Percentiles rank a stretch among this genome's conserved stretches.
phyloP scores from a whole-genome alignment of 2,329 filamentous ascomycete species.

The Tolypocladium album region DNA sequence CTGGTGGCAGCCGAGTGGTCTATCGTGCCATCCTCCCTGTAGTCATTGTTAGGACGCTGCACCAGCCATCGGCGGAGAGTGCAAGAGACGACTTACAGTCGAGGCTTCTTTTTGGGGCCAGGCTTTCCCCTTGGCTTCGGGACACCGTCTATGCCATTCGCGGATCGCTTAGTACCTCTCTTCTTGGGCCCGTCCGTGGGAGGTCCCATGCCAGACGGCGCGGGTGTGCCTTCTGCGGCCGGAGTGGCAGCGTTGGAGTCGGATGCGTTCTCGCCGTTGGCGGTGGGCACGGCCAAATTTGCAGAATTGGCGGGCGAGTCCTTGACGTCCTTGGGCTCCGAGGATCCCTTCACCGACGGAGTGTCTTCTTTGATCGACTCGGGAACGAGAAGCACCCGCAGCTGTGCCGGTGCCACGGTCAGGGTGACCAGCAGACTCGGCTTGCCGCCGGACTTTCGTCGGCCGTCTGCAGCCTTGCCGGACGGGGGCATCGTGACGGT shows the following conservation, averaged over 20 bases:
- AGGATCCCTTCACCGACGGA: conserved; percentile 19
- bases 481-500: conserved; percentile 20
- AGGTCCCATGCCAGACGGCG: conserved; percentile 46
- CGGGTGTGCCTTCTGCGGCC: conserved; percentile 43
- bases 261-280: conserved; percentile 43
- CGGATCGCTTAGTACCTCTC: conserved; percentile 63
- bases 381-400: conserved; percentile 39
- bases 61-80: conserved; percentile 3
- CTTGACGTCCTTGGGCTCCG: conserved; percentile 24
- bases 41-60: conserved; percentile 15
- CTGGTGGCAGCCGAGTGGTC: conserved; percentile 43
- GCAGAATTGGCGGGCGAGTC: conserved; percentile 34
- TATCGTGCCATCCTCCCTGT: conserved; percentile 52
- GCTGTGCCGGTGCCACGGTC: conserved; percentile 36
- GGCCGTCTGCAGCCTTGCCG: conserved; percentile 21
- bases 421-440: conserved; percentile 36
- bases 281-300: conserved; percentile 25
- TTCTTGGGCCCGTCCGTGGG: conserved; percentile 56
- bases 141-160: conserved; percentile 49
- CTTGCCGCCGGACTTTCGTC: conserved; percentile 27
- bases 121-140: conserved; percentile 77
- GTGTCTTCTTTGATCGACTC: conserved; percentile 32
- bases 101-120: conserved; percentile 91
- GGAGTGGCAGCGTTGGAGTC: conserved; percentile 52
- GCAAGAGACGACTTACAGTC: conserved; percentile 57